These are phyloP conservation scores for Malania oleifera DNA, from an alignment of 164 flowering plant species.

Conservation along the genomic window DNA sequence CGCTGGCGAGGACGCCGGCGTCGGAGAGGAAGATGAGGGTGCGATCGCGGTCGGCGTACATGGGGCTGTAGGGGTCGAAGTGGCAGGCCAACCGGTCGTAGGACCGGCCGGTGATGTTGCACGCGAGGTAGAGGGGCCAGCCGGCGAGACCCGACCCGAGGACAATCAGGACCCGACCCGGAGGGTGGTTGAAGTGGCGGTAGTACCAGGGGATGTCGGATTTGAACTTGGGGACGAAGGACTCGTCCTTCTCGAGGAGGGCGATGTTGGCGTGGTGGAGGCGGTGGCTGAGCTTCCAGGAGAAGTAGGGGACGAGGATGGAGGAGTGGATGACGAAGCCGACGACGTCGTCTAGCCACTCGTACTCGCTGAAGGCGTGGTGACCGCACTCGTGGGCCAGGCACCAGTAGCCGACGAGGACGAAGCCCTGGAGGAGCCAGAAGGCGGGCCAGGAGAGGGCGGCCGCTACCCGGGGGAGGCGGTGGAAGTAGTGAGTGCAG, in stretches of 20 bases:
- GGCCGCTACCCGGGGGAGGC: no score
- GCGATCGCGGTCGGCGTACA: slow-evolving; percentile 62
- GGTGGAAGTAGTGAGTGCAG: no score
- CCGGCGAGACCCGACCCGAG: slow-evolving; percentile 48
- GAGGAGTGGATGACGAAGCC: no score
- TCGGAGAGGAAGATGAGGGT: slow-evolving; percentile 61
- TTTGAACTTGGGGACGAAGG: slow-evolving; percentile 74
- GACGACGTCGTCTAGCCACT: no score
- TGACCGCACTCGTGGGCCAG: no score
- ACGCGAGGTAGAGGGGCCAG: slow-evolving; percentile 73
- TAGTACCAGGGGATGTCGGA: slow-evolving; percentile 44
- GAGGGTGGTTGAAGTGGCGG: slow-evolving; percentile 69
- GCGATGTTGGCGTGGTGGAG: slow-evolving; percentile 89
- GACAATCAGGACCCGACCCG: slow-evolving; percentile 50
- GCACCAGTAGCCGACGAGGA: no score
- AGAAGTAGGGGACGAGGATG: no score
- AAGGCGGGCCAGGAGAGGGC: no score
- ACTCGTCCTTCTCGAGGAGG: slow-evolving; percentile 71
- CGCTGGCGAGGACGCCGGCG: slow-evolving; percentile 46
- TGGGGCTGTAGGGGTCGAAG: slow-evolving; percentile 69
- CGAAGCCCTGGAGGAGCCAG: no score
- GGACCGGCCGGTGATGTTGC: slow-evolving; percentile 72
- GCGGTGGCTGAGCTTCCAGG: slow-evolving; percentile 77
- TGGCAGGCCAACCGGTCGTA: slow-evolving; percentile 82
- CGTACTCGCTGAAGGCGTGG: no score